Conservation (phyloP, 176 grass and related monocot species). For the Triticum timopheevii region DNA sequence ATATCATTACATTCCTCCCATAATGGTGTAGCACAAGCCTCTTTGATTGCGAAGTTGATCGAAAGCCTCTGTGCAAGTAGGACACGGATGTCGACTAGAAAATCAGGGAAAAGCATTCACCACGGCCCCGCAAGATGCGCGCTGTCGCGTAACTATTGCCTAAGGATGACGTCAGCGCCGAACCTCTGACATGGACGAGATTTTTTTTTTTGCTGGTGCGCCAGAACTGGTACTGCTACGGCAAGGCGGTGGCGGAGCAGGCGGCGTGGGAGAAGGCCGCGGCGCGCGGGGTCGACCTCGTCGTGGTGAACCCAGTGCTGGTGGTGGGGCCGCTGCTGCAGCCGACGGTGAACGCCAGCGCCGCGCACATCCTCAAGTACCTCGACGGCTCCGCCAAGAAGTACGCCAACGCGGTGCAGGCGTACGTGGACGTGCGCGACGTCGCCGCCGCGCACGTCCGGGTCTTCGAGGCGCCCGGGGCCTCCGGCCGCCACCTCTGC, state of each 20-base stretch:
- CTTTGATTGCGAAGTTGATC: background rate
- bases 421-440: slow-evolving; percentile 90
- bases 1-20: background rate
- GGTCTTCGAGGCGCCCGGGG: slow-evolving; percentile 58
- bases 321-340: slow-evolving; percentile 89
- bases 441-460: slow-evolving; percentile 73
- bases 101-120: background rate
- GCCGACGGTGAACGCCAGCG: slow-evolving; percentile 79
- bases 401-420: slow-evolving; percentile 91
- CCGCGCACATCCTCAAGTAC: slow-evolving; percentile 84
- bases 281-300: slow-evolving; percentile 55
- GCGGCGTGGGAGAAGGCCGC: slow-evolving; percentile 53
- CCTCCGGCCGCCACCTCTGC: slow-evolving; percentile 71
- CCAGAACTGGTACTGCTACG: slow-evolving; percentile 99
- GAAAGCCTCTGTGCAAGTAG: background rate
- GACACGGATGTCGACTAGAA: background rate
- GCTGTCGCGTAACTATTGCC: slow-evolving; percentile 10
- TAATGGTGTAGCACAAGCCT: background rate
- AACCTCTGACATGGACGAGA: background rate
- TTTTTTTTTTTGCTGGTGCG: background rate
- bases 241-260: slow-evolving; percentile 81
- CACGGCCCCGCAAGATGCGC: background rate
- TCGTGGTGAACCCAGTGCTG: slow-evolving; percentile 80
- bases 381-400: slow-evolving; percentile 74
- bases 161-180: slow-evolving; percentile 18